Conservation (phyloP, 2,329 filamentous ascomycete genomes). For the Geoglossum cookeanum region DNA sequence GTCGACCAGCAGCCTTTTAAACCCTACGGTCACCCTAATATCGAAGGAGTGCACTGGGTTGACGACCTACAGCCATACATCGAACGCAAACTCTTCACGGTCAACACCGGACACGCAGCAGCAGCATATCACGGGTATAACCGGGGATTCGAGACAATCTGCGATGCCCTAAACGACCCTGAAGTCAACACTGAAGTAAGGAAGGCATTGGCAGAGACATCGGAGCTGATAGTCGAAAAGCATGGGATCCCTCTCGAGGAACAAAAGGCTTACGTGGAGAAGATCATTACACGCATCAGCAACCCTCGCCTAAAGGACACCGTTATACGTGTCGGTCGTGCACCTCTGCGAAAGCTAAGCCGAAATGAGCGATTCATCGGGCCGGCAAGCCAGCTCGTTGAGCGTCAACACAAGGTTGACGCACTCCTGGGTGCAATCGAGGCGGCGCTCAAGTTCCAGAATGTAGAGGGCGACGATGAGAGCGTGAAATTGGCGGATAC, state of each 20-base stretch:
- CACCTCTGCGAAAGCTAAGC: constrained; percentile 79
- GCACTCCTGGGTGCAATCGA: constrained; percentile 68
- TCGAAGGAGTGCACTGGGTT: constrained; percentile 86
- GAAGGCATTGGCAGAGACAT: constrained; percentile 67
- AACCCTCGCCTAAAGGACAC: constrained; percentile 86
- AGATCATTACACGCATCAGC: constrained; percentile 81
- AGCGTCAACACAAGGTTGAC: constrained; percentile 53
- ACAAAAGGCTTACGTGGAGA: constrained; percentile 74
- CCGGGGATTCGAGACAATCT: constrained; percentile 68
- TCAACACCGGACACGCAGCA: constrained; percentile 95
- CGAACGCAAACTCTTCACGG: constrained; percentile 97
- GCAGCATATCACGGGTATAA: constrained; percentile 90
- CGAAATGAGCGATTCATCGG: constrained; percentile 94
- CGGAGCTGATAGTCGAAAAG: constrained; percentile 68
- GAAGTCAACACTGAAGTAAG: constrained; percentile 65
- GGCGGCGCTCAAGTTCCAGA: constrained; percentile 89
- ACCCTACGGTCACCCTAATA: constrained; percentile 46
- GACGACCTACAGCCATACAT: constrained; percentile 85
- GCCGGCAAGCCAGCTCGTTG: constrained; percentile 74
- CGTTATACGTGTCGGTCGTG: constrained; percentile 87
- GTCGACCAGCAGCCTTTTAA: constrained; percentile 77
- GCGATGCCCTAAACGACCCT: constrained; percentile 68
- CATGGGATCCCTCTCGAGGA: constrained; percentile 57
- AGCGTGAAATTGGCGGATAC: constrained; percentile 70
- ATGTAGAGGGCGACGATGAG: constrained; percentile 82